Conservation (phyloP, 352 stramenopile species). For the Saprolegnia parasitica region DNA sequence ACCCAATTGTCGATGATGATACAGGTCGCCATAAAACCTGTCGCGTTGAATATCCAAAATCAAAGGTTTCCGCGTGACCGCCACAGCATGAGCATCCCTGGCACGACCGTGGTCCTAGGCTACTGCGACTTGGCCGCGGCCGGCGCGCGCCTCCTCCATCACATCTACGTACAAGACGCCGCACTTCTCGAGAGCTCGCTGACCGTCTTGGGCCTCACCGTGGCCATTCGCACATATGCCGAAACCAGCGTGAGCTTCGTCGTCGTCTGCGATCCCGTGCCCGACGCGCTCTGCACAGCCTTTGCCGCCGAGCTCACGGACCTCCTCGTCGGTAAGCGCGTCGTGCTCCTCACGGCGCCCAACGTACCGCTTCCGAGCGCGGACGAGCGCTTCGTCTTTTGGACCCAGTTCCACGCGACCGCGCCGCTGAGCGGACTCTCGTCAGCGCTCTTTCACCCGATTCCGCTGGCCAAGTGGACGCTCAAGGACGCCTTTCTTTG, state of each 20-base stretch:
- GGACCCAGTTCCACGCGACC: constrained; percentile 14
- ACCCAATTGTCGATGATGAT: background rate
- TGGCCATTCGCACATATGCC: constrained; percentile 15
- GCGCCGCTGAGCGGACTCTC: background rate
- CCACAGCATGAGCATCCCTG: background rate
- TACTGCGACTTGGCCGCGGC: constrained; percentile 25
- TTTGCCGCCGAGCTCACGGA: constrained; percentile 19
- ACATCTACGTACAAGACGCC: constrained; percentile 4
- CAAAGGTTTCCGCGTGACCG: background rate
- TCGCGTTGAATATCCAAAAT: constrained; percentile 3
- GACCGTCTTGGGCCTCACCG: background rate
- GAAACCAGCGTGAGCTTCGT: background rate
- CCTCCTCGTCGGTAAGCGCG: constrained; percentile 13
- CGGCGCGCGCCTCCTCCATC: constrained; percentile 15
- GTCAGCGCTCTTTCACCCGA: constrained; percentile 1
- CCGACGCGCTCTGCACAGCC: background rate
- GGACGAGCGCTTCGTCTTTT: constrained; percentile 17
- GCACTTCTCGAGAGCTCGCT: background rate
- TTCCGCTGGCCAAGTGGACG: constrained; percentile 24
- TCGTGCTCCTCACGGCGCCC: constrained; percentile 13
- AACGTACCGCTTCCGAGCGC: constrained; percentile 11
- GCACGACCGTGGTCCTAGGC: constrained; percentile 7
- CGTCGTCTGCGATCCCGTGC: background rate
- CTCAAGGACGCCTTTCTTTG: constrained; percentile 25
- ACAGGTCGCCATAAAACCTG: background rate